phyloP scores from a whole-genome alignment of 352 stramenopile genomes.

The Globisporangium carolinianum region DNA sequence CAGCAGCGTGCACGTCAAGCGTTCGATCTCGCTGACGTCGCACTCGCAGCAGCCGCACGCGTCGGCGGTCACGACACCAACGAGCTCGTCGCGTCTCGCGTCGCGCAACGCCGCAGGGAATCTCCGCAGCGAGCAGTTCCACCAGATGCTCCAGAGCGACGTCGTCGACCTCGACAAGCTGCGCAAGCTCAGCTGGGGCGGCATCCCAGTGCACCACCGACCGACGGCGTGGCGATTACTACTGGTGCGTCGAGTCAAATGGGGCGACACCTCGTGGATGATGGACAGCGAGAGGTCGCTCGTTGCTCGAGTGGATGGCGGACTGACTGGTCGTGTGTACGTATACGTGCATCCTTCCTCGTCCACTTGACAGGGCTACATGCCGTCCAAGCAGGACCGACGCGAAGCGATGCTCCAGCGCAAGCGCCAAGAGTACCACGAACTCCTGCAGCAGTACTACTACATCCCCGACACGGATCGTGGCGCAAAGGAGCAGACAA shows the following conservation, averaged over 20 bases:
- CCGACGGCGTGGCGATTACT: constrained; percentile 95
- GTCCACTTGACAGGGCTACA: constrained; percentile 70
- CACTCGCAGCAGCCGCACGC: background rate
- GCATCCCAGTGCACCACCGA: constrained; percentile 80
- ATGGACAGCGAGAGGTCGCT: too few relatives aligned
- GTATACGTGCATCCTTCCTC: background rate
- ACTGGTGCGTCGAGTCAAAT: constrained; percentile 45
- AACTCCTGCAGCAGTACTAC: constrained; percentile 95
- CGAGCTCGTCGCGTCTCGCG: constrained; percentile 9
- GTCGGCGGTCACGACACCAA: background rate
- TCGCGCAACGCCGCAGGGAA: constrained; percentile 65
- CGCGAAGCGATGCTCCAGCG: constrained; percentile 87
- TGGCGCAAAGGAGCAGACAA: constrained; percentile 94
- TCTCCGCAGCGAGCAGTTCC: constrained; percentile 70
- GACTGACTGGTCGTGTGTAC: too few relatives aligned
- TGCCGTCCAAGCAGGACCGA: constrained; percentile 93
- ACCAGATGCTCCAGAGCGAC: constrained; percentile 55
- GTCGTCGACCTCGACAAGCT: constrained; percentile 88
- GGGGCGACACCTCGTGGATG: too few relatives aligned
- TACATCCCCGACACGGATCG: constrained; percentile 94
- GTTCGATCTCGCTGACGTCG: constrained; percentile 2
- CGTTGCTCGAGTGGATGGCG: too few relatives aligned
- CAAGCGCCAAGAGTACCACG: constrained; percentile 95
- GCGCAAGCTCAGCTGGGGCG: constrained; percentile 88
- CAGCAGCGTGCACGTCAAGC: constrained; percentile 8